Evolutionary conservation across 345 rosid genomes (phyloP), one percentile per base, ranked within the genome.

Genomic region (Punica granatum): DNA sequence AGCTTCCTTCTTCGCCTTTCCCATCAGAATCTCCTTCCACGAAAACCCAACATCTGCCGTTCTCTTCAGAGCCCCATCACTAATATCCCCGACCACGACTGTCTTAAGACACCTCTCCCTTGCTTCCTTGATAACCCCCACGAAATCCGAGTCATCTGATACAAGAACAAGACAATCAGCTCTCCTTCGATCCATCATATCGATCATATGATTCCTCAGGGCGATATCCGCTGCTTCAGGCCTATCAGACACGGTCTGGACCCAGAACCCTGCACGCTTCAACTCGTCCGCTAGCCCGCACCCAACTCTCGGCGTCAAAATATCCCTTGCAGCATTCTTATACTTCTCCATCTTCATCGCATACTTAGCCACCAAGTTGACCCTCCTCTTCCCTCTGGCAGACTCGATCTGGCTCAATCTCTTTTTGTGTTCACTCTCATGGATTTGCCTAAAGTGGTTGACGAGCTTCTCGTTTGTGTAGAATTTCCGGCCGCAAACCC

Each of bases 1-100:
- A 0, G 90, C 93, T 46, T 92, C 97, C 71, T 90, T 85, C 90
- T 81, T 90, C 46, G 92, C 97, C 77, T 93, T 90, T 49, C 96
- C 97, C 88, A 76, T 83, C 70, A 82, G 73, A 56, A 90, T 84
- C 51, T 90, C 98, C 73, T 76, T 85, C 98, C 96, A 90, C 0
- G 92, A 84, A 77, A 87, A 90, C 70, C 77, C 78, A 30, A 84
- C 80, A 78, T 92, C 97, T 28, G 92, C 95, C 56, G 80, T 80
- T 64, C 97, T 83, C 77, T 86, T 86, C 86, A 92, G 71, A 6
- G 76, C 79, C 19, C 90, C 95, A 48, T 86, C 82, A 7, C 70
- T 77, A n/a, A 79, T 63, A 75, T 90, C 93, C 60, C 97, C 97
- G 44, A 90, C 90, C 30, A 88, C 93, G 33, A 88, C 90, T 0